Percentiles rank a stretch among this genome's conserved stretches.
These are phyloP conservation scores for Plasmopara muralis DNA, from an alignment of 352 stramenopile species.

Conservation along the genomic window DNA sequence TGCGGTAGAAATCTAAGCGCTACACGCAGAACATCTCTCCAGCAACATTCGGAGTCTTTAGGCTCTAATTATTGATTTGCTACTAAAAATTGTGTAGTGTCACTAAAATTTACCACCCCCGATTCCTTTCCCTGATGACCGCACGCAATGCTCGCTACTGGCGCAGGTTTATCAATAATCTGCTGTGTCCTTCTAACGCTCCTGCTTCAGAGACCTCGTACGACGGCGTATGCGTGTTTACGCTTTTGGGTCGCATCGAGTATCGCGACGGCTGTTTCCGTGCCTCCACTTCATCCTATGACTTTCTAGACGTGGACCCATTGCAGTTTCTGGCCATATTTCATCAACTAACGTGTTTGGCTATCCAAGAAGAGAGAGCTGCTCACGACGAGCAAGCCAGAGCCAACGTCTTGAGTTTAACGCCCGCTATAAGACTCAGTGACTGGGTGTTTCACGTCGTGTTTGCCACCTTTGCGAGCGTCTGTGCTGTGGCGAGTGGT, in stretches of 20 bases:
- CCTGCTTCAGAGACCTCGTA: slow-evolving; percentile 18
- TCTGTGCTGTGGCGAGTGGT: slow-evolving; percentile 34
- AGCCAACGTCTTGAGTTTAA: slow-evolving; percentile 1
- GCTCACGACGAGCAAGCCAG: slow-evolving; percentile 6
- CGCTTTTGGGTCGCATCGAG: slow-evolving; percentile 27
- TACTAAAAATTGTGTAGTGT: too few relatives aligned
- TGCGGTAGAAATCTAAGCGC: slow-evolving; percentile 53
- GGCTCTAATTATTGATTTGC: slow-evolving; percentile 14
- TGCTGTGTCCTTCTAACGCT: slow-evolving; percentile 13
- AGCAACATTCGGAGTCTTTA: slow-evolving; percentile 39
- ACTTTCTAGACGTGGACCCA: slow-evolving; percentile 11
- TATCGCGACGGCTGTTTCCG: slow-evolving; percentile 46
- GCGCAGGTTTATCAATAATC: slow-evolving; percentile 33
- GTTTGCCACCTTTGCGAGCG: slow-evolving; percentile 34
- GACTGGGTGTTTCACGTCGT: slow-evolving; percentile 36
- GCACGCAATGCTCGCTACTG: slow-evolving; percentile 41
- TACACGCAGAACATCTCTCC: slow-evolving; percentile 52
- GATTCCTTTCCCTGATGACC: slow-evolving; percentile 14
- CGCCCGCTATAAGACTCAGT: slow-evolving; percentile 30
- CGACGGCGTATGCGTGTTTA: slow-evolving; percentile 45
- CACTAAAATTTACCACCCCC: too few relatives aligned
- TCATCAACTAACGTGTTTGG: slow-evolving; percentile 34
- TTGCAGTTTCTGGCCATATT: slow-evolving; percentile 14
- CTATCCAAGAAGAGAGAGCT: slow-evolving; percentile 22
- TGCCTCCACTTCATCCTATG: neutral